phyloP scores from a whole-genome alignment of 495 filamentous ascomycete species.

The Wilcoxina mikolae region DNA sequence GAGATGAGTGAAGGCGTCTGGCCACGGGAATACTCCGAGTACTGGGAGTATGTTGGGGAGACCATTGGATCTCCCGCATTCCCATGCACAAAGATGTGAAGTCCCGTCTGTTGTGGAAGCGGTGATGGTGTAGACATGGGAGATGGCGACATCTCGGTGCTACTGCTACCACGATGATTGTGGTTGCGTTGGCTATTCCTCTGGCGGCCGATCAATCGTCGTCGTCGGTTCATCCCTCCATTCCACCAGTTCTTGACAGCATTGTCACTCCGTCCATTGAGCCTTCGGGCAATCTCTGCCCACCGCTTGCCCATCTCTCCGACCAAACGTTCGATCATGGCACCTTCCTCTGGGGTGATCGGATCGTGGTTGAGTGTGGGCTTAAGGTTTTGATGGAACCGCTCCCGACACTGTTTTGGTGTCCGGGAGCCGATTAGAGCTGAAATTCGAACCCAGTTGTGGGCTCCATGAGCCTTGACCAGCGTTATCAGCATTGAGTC shows the following conservation, averaged over 20 bases:
- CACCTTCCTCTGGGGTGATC: constrained; percentile 80
- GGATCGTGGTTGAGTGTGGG: constrained; percentile 78
- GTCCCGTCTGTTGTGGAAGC: constrained; percentile 32
- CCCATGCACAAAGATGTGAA: constrained; percentile 33
- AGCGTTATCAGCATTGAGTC: constrained; percentile 57
- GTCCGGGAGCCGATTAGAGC: constrained; percentile 59
- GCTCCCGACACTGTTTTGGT: constrained; percentile 90
- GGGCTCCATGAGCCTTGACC: constrained; percentile 59
- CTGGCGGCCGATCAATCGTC: constrained; percentile 37
- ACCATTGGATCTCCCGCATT: constrained; percentile 39
- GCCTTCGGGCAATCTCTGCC: constrained; percentile 81
- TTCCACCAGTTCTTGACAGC: constrained; percentile 99
- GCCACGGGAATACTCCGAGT: constrained; percentile 43
- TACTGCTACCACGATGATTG: constrained; percentile 18
- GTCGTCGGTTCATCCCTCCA: constrained; percentile 71
- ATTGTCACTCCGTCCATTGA: constrained; percentile 88
- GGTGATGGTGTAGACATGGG: constrained; percentile 26
- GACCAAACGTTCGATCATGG: constrained; percentile 67
- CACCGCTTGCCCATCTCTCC: constrained; percentile 73
- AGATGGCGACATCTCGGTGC: constrained; percentile 17
- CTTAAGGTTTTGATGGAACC: constrained; percentile 92
- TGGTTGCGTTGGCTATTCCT: constrained; percentile 23
- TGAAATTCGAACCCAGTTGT: constrained; percentile 89
- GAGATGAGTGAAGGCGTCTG: constrained; percentile 57
- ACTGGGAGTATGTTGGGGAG: constrained; percentile 56